Evolutionary conservation across 345 rosid genomes (phyloP), one percentile per base, ranked within the genome.

Genomic region (Ricinus communis): DNA sequence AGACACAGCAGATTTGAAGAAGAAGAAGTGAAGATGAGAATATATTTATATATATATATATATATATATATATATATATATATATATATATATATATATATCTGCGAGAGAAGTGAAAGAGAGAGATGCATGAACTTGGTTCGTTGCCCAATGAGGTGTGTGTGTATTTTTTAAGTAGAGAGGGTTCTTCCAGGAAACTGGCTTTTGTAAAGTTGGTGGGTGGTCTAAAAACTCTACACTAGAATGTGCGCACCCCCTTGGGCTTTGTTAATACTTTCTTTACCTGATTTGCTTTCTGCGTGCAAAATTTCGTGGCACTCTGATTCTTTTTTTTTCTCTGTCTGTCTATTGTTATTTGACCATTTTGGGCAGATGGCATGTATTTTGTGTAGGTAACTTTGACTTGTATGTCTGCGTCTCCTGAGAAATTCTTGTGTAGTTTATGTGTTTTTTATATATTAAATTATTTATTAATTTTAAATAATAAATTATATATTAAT

Each of bases 151-250:
- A 49, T 36, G 71, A 27, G 58, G 24, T 46, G 58, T 40, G 22
- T 49, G 41, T 38, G 0, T 47, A 21, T 30, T 66, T 7, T n/a
- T 28, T 28, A 55, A 56, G 43, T 5, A 60, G 57, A 66, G 15
- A 52, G 85, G 74, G 4, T 59, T 28, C 80, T 84, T 84, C 90
- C 78, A 28, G 83, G 90, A 86, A 84, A 80, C 75, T 78, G 78
- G 86, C 75, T 74, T 72, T 70, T 76, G 86, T 78, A 82, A 76
- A 82, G 83, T 79, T 84, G 87, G 80, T 68, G 58, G 84, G 78
- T 69, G 52, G 58, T 58, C 53, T 41, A 54, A 57, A 41, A 43
- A 43, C 47, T 43, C 47, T 43, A 43, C 1, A 43, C 14, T 11
- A 25, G 10, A 43, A 54, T 65, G 61, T 47, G 61, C 63, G n/a